Evolutionary conservation across 2,329 filamentous ascomycete genomes (phyloP), one percentile per base, ranked within the genome.

Genomic region (Aspergillus japonicus): DNA sequence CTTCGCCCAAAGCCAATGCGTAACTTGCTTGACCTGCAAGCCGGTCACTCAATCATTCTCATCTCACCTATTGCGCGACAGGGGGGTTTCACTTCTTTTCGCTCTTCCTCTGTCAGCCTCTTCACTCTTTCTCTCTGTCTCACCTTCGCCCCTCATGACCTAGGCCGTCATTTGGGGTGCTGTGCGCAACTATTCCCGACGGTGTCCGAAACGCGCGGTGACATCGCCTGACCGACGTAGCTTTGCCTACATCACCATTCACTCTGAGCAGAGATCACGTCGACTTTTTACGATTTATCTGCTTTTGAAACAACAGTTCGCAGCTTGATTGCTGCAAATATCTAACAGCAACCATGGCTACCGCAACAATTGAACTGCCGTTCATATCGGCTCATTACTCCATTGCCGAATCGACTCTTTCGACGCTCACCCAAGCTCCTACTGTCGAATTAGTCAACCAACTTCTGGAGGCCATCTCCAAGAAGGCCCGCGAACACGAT

Each of bases 401-500:
- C 31, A 73, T 88, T 51, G 78, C 84, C 11, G 82, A 87, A 70
- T 71, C 80, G n/a, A 82, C 82, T 7, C 71, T 89, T 56, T 78
- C 81, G 35, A 79, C 82, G 23, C 74, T 88, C 54, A 77, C 84
- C 8, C 80, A 85, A 64, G 77, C 78, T 49, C 86, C 86, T 62
- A 97, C 92, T 3, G 80, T 84, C 63, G 91, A 96, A 12, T 86
- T 96, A 26, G 89, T 97, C 65, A 83, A 85, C 60, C 81, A 85
- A 47, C 82, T 99, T 55, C 83, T 99, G 47, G 82, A 86, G 63
- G 88, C 90, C 26, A 85, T 98, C 56, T 85, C 88, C 24, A 80
- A 81, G 31, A 96, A 95, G 75, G 92, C 91, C 39, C 90, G 88
- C 69, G 92, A 96, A 69, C 89, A 86, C 69, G 92, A 96, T 72